A percentile compares a stretch with the other conserved stretches of the same genome.
phyloP scores from a whole-genome alignment of 208 protist species.

The Novymonas esmeraldas region DNA sequence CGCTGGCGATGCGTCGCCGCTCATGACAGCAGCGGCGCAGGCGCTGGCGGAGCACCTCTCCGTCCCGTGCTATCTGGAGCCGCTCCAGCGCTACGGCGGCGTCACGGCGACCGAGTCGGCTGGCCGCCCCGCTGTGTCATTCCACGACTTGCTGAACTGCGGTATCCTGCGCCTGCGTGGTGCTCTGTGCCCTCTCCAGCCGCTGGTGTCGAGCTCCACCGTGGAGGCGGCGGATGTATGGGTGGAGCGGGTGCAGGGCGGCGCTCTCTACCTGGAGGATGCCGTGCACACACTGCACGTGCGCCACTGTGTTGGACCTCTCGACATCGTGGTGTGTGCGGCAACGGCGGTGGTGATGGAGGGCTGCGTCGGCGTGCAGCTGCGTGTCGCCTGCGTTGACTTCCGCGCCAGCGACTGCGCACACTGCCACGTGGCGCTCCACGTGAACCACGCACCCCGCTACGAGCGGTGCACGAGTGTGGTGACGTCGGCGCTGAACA shows the following conservation, averaged over 20 bases:
- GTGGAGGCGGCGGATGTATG: conserved; percentile 36
- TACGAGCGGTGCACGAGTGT: conserved; percentile 61
- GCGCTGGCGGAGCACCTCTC: conserved; percentile 23
- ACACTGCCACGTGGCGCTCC: conserved; percentile 72
- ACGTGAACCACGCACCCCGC: conserved; percentile 64
- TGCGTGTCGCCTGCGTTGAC: conserved; percentile 59
- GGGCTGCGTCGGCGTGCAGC: conserved; percentile 62
- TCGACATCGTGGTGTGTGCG: conserved; percentile 71
- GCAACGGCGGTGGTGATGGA: conserved; percentile 62
- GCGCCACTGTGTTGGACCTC: conserved; percentile 59
- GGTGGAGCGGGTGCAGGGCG: conserved; percentile 55
- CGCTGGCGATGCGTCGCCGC: conserved; percentile 2
- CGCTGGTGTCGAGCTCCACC: neutral
- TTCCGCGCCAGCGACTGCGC: conserved; percentile 61
- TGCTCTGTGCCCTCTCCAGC: conserved; percentile 20
- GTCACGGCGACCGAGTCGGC: neutral
- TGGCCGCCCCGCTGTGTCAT: conserved; percentile 6
- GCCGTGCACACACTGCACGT: conserved; percentile 58
- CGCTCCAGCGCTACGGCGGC: conserved; percentile 29
- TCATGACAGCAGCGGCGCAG: conserved; percentile 20
- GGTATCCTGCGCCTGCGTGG: conserved; percentile 23
- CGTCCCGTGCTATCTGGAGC: conserved; percentile 24
- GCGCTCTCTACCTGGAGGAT: conserved; percentile 66
- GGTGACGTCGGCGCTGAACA: conserved; percentile 68
- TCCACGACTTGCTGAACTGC: conserved; percentile 33